Evolutionary conservation across 805 yeast genomes (phyloP).

Genomic region (Barnettozyma salicaria): DNA sequence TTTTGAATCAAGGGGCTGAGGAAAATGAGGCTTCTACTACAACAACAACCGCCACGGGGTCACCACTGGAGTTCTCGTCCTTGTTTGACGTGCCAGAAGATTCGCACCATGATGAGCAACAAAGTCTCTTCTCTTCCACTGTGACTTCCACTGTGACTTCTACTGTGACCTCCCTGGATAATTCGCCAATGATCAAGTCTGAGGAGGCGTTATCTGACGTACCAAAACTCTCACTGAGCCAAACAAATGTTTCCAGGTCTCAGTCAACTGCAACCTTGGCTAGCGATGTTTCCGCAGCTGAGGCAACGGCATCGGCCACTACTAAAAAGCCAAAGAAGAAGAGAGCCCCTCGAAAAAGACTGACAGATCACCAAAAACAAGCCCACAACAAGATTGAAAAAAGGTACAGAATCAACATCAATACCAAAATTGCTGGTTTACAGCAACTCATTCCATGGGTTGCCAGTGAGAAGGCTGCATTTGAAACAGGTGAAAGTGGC

Average conservation of each 20-base stretch:
- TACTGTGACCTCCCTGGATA: constrained; percentile 23
- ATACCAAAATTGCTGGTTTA: constrained; percentile 61
- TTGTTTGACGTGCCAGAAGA: constrained; percentile 18
- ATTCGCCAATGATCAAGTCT: constrained; percentile 27
- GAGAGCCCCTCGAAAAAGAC: constrained; percentile 48
- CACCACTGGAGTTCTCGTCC: constrained; percentile 26
- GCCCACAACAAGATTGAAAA: constrained; percentile 73
- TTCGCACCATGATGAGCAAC: constrained; percentile 10
- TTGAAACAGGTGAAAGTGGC: constrained; percentile 36
- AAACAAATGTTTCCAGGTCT: constrained; percentile 9
- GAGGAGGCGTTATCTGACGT: constrained; percentile 17
- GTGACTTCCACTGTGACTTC: too few relatives aligned
- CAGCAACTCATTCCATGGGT: constrained; percentile 67
- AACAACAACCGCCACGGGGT: constrained; percentile 16
- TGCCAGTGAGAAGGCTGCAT: constrained; percentile 55
- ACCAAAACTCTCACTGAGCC: constrained; percentile 11
- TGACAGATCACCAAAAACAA: constrained; percentile 54
- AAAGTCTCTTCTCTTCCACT: constrained; percentile 22
- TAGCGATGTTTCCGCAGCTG: constrained; percentile 5
- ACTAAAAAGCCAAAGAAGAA: constrained; percentile 32
- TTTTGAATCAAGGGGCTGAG: constrained; percentile 16
- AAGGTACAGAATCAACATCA: constrained; percentile 64
- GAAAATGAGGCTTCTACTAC: constrained; percentile 6
- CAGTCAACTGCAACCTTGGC: constrained; percentile 14
- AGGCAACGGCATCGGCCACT: not conserved